A percentile compares a stretch with the other conserved stretches of the same genome.
Conservation (phyloP, 371 early-diverging fungal species). For the Mucor indicus region DNA sequence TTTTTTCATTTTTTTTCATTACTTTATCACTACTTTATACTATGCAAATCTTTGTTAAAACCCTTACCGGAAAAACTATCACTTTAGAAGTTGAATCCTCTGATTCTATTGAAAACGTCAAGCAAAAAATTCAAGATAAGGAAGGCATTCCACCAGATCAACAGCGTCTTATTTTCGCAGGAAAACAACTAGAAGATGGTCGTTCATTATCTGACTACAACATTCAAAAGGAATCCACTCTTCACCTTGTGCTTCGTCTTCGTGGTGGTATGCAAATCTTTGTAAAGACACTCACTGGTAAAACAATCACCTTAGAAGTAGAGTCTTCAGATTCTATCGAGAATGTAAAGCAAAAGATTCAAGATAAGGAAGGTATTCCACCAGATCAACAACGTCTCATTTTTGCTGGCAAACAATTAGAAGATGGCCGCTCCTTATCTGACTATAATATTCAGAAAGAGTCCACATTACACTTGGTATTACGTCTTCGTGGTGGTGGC, state of each 20-base stretch:
- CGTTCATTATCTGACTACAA: slow-evolving; percentile 76
- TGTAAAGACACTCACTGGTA: slow-evolving; percentile 64
- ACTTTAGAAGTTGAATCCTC: slow-evolving; percentile 93
- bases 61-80: slow-evolving; percentile 80
- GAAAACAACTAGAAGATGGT: slow-evolving; percentile 96
- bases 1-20: background rate
- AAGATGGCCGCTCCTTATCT: slow-evolving; percentile 83
- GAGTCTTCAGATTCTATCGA: background rate
- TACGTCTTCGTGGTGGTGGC: slow-evolving; percentile 93
- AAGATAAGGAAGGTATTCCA: background rate
- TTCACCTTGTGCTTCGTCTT: slow-evolving; percentile 93
- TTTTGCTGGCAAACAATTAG: slow-evolving; percentile 91
- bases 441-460: slow-evolving; percentile 53
- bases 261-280: slow-evolving; percentile 85
- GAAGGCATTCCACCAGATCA: background rate
- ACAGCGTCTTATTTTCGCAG: background rate
- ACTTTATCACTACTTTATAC: background rate
- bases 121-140: slow-evolving; percentile 69
- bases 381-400: background rate
- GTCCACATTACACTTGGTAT: slow-evolving; percentile 79
- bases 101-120: slow-evolving; percentile 97
- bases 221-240: slow-evolving; percentile 91
- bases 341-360: background rate
- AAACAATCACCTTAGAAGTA: background rate
- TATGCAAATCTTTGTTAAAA: slow-evolving; percentile 80